These are phyloP conservation scores for Penicillium aurantiogriseum DNA, from an alignment of 2,329 filamentous ascomycete species.

Conservation along the genomic window DNA sequence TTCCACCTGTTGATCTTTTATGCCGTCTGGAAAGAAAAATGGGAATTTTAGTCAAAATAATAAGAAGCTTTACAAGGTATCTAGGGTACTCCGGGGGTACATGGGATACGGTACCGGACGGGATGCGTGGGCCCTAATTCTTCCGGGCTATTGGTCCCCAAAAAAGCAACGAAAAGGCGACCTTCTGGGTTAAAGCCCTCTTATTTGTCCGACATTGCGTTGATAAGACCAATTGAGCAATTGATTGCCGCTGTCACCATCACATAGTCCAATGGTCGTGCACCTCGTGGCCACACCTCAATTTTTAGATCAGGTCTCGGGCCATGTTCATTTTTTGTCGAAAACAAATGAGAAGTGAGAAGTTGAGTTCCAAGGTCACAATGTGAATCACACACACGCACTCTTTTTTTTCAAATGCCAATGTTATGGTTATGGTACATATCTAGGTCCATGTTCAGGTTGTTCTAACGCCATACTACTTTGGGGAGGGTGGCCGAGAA, in stretches of 20 bases:
- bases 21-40: neutral
- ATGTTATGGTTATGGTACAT: neutral
- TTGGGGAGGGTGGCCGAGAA: neutral
- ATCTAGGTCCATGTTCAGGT: neutral
- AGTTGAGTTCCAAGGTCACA: neutral
- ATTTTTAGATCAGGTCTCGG: slow-evolving; percentile 3
- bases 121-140: neutral
- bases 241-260: slow-evolving; percentile 27
- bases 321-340: neutral
- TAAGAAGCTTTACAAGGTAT: neutral
- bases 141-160: neutral
- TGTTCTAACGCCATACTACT: neutral
- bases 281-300: slow-evolving; percentile 23
- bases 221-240: slow-evolving; percentile 25
- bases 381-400: too few relatives aligned
- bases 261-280: slow-evolving; percentile 19
- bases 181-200: neutral
- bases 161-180: neutral
- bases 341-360: neutral
- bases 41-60: neutral
- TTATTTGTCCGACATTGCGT: slow-evolving; percentile 10
- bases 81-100: neutral
- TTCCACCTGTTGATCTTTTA: slow-evolving; percentile 20
- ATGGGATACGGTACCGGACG: neutral
- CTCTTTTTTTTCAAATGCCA: neutral